These are phyloP conservation scores for Entelexis paramagnoliae DNA, from an alignment of 1,139 yeast species.

Conservation along the genomic window DNA sequence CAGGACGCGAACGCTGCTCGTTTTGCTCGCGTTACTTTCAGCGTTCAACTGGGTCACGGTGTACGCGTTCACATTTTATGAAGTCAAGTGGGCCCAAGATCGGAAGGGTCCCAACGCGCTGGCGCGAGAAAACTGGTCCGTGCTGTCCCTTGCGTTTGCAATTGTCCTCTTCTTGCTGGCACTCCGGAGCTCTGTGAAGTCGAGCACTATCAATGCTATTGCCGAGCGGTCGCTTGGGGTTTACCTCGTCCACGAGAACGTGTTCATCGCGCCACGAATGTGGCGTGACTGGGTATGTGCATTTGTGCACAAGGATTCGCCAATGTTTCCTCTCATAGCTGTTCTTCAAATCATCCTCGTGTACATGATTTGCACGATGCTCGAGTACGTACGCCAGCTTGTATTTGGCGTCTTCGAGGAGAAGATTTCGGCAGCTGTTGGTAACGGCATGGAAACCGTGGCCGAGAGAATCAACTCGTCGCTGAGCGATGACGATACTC, in stretches of 20 bases:
- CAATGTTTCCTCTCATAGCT: conserved; percentile 10
- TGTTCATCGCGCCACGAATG: conserved; percentile 6
- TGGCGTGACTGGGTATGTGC: conserved; percentile 9
- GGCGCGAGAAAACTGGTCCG: conserved; percentile 12
- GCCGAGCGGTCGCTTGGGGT: conserved; percentile 16
- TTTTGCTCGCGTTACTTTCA: not conserved
- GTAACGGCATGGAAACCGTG: not conserved
- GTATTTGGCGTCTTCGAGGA: conserved; percentile 8
- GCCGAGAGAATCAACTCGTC: conserved; percentile 1
- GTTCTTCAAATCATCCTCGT: conserved; percentile 4
- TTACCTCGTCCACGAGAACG: conserved; percentile 17
- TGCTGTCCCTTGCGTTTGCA: conserved; percentile 8
- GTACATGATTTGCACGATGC: conserved; percentile 9
- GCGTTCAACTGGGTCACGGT: conserved; percentile 8
- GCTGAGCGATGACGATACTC: not conserved
- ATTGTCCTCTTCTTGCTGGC: conserved; percentile 9
- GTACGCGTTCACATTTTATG: conserved; percentile 6
- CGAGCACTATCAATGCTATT: conserved; percentile 4
- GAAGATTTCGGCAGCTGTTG: conserved; percentile 1
- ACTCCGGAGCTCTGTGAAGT: not conserved
- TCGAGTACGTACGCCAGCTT: conserved; percentile 11
- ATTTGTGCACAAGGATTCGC: not conserved
- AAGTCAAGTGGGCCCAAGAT: conserved; percentile 1
- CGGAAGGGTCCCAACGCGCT: conserved; percentile 15
- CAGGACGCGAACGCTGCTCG: not conserved